Percentiles rank a stretch among this genome's conserved stretches.
Evolutionary conservation across 2,329 filamentous ascomycete species (phyloP).

Genomic region (Ilyonectria sp.): DNA sequence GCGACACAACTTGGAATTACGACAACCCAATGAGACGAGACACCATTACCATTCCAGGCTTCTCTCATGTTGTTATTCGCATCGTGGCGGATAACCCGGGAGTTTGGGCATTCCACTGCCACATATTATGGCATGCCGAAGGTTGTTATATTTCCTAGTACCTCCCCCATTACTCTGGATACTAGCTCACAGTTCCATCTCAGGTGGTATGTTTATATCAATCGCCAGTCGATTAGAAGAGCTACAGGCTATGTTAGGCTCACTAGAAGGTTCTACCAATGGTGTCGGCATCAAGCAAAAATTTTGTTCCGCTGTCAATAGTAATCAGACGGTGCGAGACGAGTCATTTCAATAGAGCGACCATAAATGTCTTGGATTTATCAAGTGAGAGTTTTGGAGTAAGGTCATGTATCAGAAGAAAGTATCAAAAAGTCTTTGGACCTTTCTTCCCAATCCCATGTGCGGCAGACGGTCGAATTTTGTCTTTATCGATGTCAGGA

Average conservation of each 20-base stretch:
- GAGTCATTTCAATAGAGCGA: too few relatives aligned
- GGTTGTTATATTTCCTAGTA: conserved; percentile 4
- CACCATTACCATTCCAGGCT: conserved; percentile 62
- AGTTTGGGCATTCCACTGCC: conserved; percentile 68
- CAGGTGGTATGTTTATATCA: conserved; percentile 22
- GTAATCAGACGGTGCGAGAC: too few relatives aligned
- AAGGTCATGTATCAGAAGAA: too few relatives aligned
- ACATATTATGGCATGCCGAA: conserved; percentile 67
- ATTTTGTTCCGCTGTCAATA: background rate
- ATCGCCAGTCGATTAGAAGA: conserved; percentile 7
- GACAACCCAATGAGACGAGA: conserved; percentile 44
- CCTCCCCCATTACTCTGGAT: background rate
- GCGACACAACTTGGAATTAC: conserved; percentile 24
- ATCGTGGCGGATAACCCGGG: conserved; percentile 67
- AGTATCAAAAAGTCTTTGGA: too few relatives aligned
- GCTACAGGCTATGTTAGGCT: conserved; percentile 8
- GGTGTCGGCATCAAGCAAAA: background rate
- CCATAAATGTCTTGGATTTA: too few relatives aligned
- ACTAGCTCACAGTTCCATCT: background rate
- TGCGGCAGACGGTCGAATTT: too few relatives aligned
- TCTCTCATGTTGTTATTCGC: conserved; percentile 63
- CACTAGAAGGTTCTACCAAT: background rate
- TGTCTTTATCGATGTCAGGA: too few relatives aligned
- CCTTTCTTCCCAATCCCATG: too few relatives aligned
- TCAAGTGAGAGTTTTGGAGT: too few relatives aligned